phyloP scores from a whole-genome alignment of 306 rosid genomes.

The Senna siamea region DNA sequence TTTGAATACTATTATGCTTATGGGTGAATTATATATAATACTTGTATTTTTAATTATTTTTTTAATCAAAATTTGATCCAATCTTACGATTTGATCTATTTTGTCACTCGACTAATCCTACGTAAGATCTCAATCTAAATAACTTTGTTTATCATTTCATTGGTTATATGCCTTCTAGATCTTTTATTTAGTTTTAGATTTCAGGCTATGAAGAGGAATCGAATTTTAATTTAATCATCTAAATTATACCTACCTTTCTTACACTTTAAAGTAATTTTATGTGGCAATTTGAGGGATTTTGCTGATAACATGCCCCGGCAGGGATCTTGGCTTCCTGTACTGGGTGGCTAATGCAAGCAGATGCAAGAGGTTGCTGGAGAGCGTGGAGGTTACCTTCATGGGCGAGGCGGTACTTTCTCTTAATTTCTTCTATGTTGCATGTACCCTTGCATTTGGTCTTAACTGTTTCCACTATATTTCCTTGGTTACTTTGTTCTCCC shows the following conservation, averaged over 20 bases:
- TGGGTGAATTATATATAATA: too few relatives aligned
- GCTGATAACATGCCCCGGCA: constrained; percentile 99
- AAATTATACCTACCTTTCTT: constrained; percentile 11
- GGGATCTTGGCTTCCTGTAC: constrained; percentile 90
- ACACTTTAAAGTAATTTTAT: constrained; percentile 26
- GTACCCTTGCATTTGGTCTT: constrained; percentile 2
- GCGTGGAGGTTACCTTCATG: constrained; percentile 99
- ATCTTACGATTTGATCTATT: too few relatives aligned
- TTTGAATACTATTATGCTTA: too few relatives aligned
- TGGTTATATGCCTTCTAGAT: neutral
- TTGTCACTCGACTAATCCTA: too few relatives aligned
- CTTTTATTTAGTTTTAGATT: neutral
- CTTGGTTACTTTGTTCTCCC: constrained; percentile 42
- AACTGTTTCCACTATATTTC: constrained; percentile 18
- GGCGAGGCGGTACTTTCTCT: constrained; percentile 87
- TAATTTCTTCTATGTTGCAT: constrained; percentile 24
- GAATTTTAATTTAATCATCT: neutral
- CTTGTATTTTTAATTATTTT: too few relatives aligned
- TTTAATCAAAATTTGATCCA: too few relatives aligned
- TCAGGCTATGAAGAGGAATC: neutral
- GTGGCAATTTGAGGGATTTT: constrained; percentile 48
- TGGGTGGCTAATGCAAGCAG: constrained; percentile 80
- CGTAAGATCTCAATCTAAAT: too few relatives aligned
- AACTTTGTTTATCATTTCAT: neutral
- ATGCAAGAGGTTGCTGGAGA: constrained; percentile 99